Evolutionary conservation across 2,329 filamentous ascomycete genomes (phyloP), one percentile per base, ranked within the genome.

Genomic region (Cylindrodendrum hubeiense): DNA sequence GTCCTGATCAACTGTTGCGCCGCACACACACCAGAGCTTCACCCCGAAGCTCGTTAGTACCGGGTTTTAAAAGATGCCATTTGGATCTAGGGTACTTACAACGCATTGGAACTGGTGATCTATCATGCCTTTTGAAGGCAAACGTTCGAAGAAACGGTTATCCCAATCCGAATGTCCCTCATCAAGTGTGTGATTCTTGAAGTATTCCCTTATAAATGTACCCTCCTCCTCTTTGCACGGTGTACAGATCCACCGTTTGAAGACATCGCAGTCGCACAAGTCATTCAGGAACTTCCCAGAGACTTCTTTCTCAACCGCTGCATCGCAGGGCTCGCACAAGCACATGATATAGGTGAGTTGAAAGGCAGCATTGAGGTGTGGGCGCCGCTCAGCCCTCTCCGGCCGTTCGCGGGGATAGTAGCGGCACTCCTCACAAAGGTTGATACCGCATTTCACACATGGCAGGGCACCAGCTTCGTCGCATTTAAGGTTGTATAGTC

Each of bases 371-470:
- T 60, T 64, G 0, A 67, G 30, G 10, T 72, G 69, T 0, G 69
- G 69, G 3, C 67, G 33, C 5, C 69, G 66, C 7, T 61, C 26
- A 0, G 65, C 55, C 4, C 51, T 44, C 0, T 21, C 26, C 0
- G 57, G 62, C 9, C 59, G 39, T 13, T 49, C 63, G 0, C 70
- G 67, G 0, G 62, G 65, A 41, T 69, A 72, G 4, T 37, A 65
- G 2, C 67, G 63, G 1, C 70, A 72, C 59, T 72, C 70, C 1
- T 72, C 69, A 5, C 70, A 72, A 2, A 72, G 8, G 19, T 72
- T 72, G 19, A 72, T 53, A 2, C 53, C 58, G 7, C 67, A 72
- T 21, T 65, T 71, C 1, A 65, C 8, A 12, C 69, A 72, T 0
- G 69, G 63, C 0, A 72, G 34, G 1, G 63, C 66, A 0, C 41